Evolutionary conservation across 208 protist genomes (phyloP).

Genomic region (Lotmaria passim): DNA sequence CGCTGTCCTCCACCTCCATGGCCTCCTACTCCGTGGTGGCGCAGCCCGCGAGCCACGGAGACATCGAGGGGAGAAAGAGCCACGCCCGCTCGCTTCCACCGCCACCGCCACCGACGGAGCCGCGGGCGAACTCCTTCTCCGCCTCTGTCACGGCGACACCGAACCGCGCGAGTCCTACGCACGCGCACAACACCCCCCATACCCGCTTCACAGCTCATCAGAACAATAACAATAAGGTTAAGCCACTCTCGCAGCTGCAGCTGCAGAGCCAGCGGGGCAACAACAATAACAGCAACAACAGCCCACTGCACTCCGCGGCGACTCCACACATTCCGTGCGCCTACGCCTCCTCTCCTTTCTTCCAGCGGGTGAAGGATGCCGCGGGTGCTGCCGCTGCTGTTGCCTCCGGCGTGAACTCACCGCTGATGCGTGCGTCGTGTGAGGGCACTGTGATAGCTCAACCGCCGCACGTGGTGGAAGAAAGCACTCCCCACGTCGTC

Average conservation of each 20-base stretch:
- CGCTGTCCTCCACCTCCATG: background rate
- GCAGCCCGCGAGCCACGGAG: background rate
- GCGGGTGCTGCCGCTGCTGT: background rate
- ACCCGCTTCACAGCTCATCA: background rate
- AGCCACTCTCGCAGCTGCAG: conserved; percentile 9
- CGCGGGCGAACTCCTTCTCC: background rate
- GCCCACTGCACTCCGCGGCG: conserved; percentile 1
- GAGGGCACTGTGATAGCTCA: background rate
- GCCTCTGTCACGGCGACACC: conserved; percentile 12
- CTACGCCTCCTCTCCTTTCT: conserved; percentile 24
- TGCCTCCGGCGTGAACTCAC: background rate
- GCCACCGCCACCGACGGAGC: background rate
- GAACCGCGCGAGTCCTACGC: background rate
- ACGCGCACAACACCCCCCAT: conserved; percentile 1
- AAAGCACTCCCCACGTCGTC: background rate
- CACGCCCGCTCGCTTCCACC: background rate
- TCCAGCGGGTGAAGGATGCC: conserved; percentile 19
- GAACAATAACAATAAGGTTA: conserved; percentile 2
- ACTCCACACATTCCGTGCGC: conserved; percentile 2
- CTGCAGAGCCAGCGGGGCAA: conserved; percentile 3
- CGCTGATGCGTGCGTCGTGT: background rate
- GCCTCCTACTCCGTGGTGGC: background rate
- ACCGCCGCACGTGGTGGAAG: background rate
- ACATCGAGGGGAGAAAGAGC: background rate
- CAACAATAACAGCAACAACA: conserved; percentile 2